phyloP scores from a whole-genome alignment of 768 basidiomycete genomes.

The Collybiopsis luxurians region DNA sequence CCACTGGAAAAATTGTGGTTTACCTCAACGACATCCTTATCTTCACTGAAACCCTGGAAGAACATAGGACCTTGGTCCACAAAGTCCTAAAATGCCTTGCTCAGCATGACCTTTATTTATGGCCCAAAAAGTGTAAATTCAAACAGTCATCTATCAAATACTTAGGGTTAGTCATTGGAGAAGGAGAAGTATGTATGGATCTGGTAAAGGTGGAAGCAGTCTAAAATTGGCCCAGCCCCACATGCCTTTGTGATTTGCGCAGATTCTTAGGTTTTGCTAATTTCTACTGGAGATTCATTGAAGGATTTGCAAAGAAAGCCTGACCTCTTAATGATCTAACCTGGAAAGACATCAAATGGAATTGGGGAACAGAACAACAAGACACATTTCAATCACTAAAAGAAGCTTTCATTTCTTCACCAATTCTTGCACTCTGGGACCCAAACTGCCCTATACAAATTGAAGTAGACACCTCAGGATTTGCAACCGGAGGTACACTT shows the following conservation, averaged over 20 bases:
- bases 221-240: slow-evolving; percentile 34
- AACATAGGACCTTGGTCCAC: slow-evolving; percentile 10
- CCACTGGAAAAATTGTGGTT: slow-evolving; percentile 21
- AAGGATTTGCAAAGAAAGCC: slow-evolving; percentile 28
- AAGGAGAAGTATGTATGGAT: slow-evolving; percentile 27
- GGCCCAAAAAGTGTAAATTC: slow-evolving; percentile 26
- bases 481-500: slow-evolving; percentile 24
- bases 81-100: slow-evolving; percentile 16
- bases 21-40: slow-evolving; percentile 32
- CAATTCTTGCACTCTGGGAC: slow-evolving; percentile 19
- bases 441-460: slow-evolving; percentile 15
- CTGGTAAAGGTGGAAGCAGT: slow-evolving; percentile 35
- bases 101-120: slow-evolving; percentile 18
- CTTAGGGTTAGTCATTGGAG: slow-evolving; percentile 12
- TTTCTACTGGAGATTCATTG: slow-evolving; percentile 43
- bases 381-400: slow-evolving; percentile 28
- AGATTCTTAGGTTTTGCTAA: slow-evolving; percentile 43
- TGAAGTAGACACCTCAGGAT: slow-evolving; percentile 28
- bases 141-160: slow-evolving; percentile 10
- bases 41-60: slow-evolving; percentile 5
- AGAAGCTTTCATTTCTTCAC: slow-evolving; percentile 21
- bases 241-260: slow-evolving; percentile 29
- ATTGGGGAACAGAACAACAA: slow-evolving; percentile 13
- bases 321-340: slow-evolving; percentile 26
- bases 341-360: slow-evolving; percentile 18